Percentiles rank a stretch among this genome's conserved stretches.
These are phyloP conservation scores for Epichloe scottii DNA, from an alignment of 2,329 filamentous ascomycete species.

Conservation along the genomic window DNA sequence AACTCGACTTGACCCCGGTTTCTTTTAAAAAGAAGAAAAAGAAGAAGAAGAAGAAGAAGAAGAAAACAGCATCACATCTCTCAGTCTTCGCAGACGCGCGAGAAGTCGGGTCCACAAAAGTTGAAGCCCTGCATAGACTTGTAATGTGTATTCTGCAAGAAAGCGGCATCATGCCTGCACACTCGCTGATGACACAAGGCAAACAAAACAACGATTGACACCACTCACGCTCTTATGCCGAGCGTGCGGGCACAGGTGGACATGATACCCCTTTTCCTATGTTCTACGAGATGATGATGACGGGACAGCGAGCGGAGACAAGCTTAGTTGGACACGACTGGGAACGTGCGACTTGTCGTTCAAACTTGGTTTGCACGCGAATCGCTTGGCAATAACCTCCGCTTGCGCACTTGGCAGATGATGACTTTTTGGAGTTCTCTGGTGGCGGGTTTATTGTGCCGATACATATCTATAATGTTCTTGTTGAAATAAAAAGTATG, in stretches of 20 bases:
- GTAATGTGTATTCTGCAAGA: too few relatives aligned
- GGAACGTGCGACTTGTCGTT: not conserved
- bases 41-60: too few relatives aligned
- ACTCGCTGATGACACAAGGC: not conserved
- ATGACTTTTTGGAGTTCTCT: constrained; percentile 49
- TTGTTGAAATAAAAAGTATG: too few relatives aligned
- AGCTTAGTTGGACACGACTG: not conserved
- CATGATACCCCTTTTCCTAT: constrained; percentile 3
- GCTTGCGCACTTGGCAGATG: not conserved
- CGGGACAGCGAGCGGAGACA: not conserved
- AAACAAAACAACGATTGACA: not conserved
- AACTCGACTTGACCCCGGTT: not conserved
- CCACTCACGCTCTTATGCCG: not conserved
- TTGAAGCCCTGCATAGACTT: too few relatives aligned
- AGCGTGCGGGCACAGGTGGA: not conserved
- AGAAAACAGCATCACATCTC: too few relatives aligned
- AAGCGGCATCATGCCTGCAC: not conserved
- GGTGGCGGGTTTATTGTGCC: not conserved
- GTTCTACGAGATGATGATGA: not conserved
- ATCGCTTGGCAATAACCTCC: not conserved
- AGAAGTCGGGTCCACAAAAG: too few relatives aligned
- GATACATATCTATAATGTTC: not conserved
- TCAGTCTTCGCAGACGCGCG: too few relatives aligned
- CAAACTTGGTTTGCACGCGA: not conserved
- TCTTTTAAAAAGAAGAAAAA: not conserved